phyloP scores from a whole-genome alignment of 2,329 filamentous ascomycete genomes.

The Aspergillus ochraceus region DNA sequence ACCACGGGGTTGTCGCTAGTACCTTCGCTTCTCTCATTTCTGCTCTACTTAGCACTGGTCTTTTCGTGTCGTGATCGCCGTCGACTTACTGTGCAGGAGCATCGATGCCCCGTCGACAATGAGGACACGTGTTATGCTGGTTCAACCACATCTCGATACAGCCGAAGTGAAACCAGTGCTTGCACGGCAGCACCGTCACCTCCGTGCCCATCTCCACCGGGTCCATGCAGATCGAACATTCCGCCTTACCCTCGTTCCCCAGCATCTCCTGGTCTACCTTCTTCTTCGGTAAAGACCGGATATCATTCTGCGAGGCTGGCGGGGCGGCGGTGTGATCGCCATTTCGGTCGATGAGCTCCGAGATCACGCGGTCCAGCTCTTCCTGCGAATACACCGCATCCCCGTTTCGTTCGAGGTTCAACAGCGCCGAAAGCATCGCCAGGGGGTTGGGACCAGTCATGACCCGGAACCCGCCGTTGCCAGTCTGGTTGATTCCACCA shows the following conservation, averaged over 20 bases:
- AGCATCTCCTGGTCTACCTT: constrained; percentile 71
- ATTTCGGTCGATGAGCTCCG: constrained; percentile 83
- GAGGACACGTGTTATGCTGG: constrained; percentile 89
- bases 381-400: constrained; percentile 91
- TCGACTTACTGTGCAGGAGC: constrained; percentile 24
- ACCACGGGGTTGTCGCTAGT: constrained; percentile 17
- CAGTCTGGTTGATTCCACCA: constrained; percentile 3
- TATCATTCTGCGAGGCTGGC: constrained; percentile 74
- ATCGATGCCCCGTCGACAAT: constrained; percentile 45
- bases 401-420: constrained; percentile 54
- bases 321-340: constrained; percentile 72
- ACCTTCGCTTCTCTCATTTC: not conserved
- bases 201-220: constrained; percentile 71
- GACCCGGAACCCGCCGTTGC: constrained; percentile 20
- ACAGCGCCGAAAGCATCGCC: constrained; percentile 44
- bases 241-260: constrained; percentile 64
- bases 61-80: not conserved
- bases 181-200: constrained; percentile 78
- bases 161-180: constrained; percentile 87
- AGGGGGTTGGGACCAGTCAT: constrained; percentile 39
- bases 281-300: constrained; percentile 70
- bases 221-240: constrained; percentile 96
- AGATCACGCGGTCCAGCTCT: constrained; percentile 83
- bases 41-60: constrained; percentile 7
- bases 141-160: constrained; percentile 82